phyloP scores from a whole-genome alignment of 1,139 yeast genomes.

The Scheffersomyces segobiensis region DNA sequence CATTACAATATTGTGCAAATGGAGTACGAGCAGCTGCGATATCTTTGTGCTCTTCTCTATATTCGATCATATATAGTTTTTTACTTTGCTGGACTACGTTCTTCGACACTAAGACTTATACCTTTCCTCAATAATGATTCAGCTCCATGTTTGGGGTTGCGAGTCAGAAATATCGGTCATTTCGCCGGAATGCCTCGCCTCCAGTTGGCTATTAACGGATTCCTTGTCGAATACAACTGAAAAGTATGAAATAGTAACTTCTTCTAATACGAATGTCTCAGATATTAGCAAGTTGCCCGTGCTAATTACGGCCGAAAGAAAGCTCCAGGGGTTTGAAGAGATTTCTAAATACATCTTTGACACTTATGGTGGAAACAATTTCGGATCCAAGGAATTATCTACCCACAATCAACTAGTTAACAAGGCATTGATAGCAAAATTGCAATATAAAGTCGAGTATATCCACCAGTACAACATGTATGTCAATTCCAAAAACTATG shows the following conservation, averaged over 20 bases:
- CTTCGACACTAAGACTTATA: background rate
- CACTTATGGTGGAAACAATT: constrained; percentile 23
- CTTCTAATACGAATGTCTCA: constrained; percentile 62
- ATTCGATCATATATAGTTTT: too few species aligned
- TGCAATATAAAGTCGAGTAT: constrained; percentile 41
- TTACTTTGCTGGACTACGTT: background rate
- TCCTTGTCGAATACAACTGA: background rate
- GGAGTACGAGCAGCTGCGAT: background rate
- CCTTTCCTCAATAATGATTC: background rate
- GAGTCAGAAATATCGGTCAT: constrained; percentile 28
- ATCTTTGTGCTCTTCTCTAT: background rate
- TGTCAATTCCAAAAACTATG: constrained; percentile 63
- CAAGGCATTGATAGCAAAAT: constrained; percentile 15
- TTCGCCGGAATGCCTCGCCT: constrained; percentile 42
- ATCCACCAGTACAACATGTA: constrained; percentile 65
- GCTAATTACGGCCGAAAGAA: constrained; percentile 32
- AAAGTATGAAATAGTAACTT: constrained; percentile 41
- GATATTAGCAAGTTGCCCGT: constrained; percentile 58
- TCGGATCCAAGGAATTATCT: constrained; percentile 1
- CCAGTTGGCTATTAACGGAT: constrained; percentile 31
- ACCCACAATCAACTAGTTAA: constrained; percentile 17
- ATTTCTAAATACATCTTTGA: constrained; percentile 34
- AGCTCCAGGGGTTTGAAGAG: constrained; percentile 48
- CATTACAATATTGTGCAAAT: background rate
- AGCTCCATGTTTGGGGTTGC: constrained; percentile 60